Evolutionary conservation across 768 basidiomycete genomes (phyloP).

Genomic region (Coprinopsis sp.): DNA sequence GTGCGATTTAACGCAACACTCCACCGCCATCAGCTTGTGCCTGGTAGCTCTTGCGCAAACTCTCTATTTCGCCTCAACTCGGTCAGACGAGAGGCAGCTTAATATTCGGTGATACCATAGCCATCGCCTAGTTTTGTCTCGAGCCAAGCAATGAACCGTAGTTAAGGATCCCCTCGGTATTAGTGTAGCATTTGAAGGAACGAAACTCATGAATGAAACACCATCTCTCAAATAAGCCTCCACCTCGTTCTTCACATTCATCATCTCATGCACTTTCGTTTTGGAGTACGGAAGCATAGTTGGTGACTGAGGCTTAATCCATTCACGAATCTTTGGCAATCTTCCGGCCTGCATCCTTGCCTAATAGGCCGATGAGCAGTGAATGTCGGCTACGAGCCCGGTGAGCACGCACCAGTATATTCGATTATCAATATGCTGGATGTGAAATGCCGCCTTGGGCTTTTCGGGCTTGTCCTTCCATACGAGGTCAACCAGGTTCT

Average conservation of each 20-base stretch:
- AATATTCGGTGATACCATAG: constrained; percentile 86
- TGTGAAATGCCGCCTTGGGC: constrained; percentile 57
- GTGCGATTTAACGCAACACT: no score
- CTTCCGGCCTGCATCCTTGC: constrained; percentile 64
- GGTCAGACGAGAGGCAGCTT: constrained; percentile 80
- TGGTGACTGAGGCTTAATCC: constrained; percentile 60
- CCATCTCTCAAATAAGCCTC: constrained; percentile 95
- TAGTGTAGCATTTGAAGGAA: no score
- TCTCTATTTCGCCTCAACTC: constrained; percentile 68
- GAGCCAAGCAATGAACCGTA: constrained; percentile 87
- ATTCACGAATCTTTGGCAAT: constrained; percentile 63
- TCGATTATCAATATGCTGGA: constrained; percentile 70
- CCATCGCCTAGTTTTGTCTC: constrained; percentile 73
- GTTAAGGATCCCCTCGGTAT: no score
- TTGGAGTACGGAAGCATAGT: constrained; percentile 61
- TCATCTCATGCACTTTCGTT: constrained; percentile 54
- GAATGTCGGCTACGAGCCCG: not conserved
- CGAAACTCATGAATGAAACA: constrained; percentile 71
- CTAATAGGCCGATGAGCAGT: no score
- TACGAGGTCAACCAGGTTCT: constrained; percentile 78
- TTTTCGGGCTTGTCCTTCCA: constrained; percentile 78
- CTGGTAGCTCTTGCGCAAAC: no score
- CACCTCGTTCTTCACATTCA: constrained; percentile 83
- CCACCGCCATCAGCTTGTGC: no score
- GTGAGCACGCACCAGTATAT: constrained; percentile 60